Percentiles rank a stretch among this genome's conserved stretches.
Conservation (phyloP, 2,329 filamentous ascomycete species). For the Pseudocercospora macadamiae region DNA sequence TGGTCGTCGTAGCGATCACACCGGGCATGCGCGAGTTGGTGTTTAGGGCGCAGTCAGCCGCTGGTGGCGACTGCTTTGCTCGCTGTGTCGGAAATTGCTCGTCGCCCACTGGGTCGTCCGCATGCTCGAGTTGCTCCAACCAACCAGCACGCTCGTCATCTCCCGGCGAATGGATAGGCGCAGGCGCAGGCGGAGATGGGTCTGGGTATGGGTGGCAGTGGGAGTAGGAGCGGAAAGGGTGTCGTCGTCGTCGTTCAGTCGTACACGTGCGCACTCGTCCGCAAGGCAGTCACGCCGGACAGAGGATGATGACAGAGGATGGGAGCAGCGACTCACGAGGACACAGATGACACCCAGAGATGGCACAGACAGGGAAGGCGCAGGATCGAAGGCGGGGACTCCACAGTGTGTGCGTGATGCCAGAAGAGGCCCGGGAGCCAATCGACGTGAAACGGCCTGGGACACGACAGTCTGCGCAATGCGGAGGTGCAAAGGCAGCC, state of each 20-base stretch:
- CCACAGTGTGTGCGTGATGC: conserved; percentile 6
- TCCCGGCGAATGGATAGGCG: conserved; percentile 13
- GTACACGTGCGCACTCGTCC: not conserved
- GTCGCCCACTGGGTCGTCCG: conserved; percentile 21
- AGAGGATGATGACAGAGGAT: not conserved
- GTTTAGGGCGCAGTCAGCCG: too few species aligned
- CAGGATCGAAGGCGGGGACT: conserved; percentile 12
- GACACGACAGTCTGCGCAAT: not conserved
- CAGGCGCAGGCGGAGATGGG: conserved; percentile 7
- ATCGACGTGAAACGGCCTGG: not conserved
- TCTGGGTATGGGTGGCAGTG: not conserved
- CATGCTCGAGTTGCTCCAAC: conserved; percentile 22
- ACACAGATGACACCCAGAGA: conserved; percentile 8
- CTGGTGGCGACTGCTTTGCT: conserved; percentile 3
- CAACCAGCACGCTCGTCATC: conserved; percentile 20
- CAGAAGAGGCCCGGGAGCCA: conserved; percentile 1
- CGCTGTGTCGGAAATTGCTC: conserved; percentile 20
- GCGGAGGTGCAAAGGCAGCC: conserved; percentile 3
- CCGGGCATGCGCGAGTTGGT: not conserved
- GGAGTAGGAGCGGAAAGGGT: not conserved
- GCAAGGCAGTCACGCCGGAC: conserved; percentile 7
- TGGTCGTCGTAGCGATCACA: conserved; percentile 12
- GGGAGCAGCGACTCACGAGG: conserved; percentile 5
- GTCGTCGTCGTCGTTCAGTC: not conserved
- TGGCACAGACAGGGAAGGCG: conserved; percentile 8